phyloP scores from a whole-genome alignment of 768 basidiomycete species.

The Tulasnella sp. region DNA sequence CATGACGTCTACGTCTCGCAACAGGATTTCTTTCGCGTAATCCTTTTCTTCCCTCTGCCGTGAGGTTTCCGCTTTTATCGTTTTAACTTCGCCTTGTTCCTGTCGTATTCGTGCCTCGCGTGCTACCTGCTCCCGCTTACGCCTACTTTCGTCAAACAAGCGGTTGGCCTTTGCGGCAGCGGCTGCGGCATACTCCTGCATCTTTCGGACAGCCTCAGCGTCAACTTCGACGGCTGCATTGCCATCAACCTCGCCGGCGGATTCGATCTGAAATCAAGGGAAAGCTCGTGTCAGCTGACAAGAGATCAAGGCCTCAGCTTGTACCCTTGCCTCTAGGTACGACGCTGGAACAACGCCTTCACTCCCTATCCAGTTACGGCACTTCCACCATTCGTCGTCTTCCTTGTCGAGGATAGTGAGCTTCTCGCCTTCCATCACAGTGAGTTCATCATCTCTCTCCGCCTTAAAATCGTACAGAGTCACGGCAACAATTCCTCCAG shows the following conservation, averaged over 20 bases:
- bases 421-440: conserved; percentile 76
- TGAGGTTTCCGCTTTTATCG: conserved; percentile 42
- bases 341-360: conserved; percentile 96
- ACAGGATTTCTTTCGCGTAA: conserved; percentile 36
- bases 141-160: conserved; percentile 36
- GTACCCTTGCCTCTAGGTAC: conserved; percentile 73
- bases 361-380: conserved; percentile 62
- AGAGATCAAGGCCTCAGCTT: conserved; percentile 29
- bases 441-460: conserved; percentile 83
- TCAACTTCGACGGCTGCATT: conserved; percentile 28
- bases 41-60: conserved; percentile 36
- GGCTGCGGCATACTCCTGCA: conserved; percentile 35
- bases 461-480: conserved; percentile 86
- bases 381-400: conserved; percentile 97
- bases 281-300: conserved; percentile 14
- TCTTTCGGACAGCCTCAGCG: conserved; percentile 33
- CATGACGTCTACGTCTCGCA: conserved; percentile 39
- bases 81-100: conserved; percentile 43
- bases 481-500: conserved; percentile 50
- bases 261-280: conserved; percentile 3
- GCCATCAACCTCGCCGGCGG: conserved; percentile 2
- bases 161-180: conserved; percentile 39
- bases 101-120: conserved; percentile 35
- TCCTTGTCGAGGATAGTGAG: conserved; percentile 77
- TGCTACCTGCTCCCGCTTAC: conserved; percentile 42